Evolutionary conservation across 2,329 filamentous ascomycete species (phyloP).

Genomic region (Chalara sp.): DNA sequence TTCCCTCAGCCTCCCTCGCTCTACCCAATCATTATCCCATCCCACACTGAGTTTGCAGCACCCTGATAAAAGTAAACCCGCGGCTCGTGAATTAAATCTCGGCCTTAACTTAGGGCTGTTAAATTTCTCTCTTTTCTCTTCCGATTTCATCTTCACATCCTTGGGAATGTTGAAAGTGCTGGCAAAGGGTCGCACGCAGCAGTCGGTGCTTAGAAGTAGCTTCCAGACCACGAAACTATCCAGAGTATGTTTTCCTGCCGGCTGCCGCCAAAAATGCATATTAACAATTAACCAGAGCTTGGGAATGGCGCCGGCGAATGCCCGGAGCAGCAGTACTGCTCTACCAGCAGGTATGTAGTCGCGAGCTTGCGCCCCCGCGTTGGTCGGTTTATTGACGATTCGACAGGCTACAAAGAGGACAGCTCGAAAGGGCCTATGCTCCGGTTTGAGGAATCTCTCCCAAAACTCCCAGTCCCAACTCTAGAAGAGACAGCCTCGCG

Average conservation of each 20-base stretch:
- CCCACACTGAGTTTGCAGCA: too few relatives aligned
- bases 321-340: slow-evolving; percentile 49
- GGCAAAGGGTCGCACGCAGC: slow-evolving; percentile 24
- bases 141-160: slow-evolving; percentile 8
- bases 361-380: slow-evolving; percentile 6
- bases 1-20: too few relatives aligned
- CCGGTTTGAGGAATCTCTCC: slow-evolving; percentile 80
- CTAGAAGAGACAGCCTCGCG: slow-evolving; percentile 76
- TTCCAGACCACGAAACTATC: slow-evolving; percentile 19
- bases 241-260: slow-evolving; percentile 17
- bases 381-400: slow-evolving; percentile 8
- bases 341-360: slow-evolving; percentile 41
- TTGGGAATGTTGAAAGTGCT: slow-evolving; percentile 29
- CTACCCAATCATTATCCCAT: too few relatives aligned
- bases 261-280: neutral
- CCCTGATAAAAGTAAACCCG: too few relatives aligned
- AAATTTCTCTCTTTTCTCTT: slow-evolving; percentile 1
- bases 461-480: slow-evolving; percentile 69
- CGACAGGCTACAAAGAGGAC: slow-evolving; percentile 71
- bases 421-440: slow-evolving; percentile 73
- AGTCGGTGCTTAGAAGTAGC: slow-evolving; percentile 24
- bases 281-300: slow-evolving; percentile 17
- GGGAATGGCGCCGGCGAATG: slow-evolving; percentile 45
- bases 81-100: too few relatives aligned
- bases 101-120: too few relatives aligned